Base-by-base conservation (phyloP, 805 yeast genomes). In the Wickerhamomyces tratensis region DNA sequence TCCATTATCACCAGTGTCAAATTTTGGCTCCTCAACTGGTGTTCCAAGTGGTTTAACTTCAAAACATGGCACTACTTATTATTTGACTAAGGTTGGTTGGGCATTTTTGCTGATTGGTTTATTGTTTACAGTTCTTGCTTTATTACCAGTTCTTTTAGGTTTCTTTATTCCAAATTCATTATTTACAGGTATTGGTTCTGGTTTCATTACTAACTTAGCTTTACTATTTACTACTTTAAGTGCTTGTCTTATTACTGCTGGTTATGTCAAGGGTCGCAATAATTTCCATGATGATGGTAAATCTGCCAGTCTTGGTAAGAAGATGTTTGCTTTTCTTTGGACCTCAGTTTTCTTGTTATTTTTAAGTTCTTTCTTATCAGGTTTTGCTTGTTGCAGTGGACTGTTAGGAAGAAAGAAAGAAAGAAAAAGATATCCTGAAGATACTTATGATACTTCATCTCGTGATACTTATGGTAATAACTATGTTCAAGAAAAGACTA, bases 1-100 rank as follows among this genome's bases (percentile, higher is more conserved):
- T 63, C 87, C 96, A 37, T 77, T 88, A 58, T 84, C 94, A 26
- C 96, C 96, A 29, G 74, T 62, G 39, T 77, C 76, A 53, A 86
- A 86, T 66, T 87, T 87, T 53, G 72, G 70, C 39, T 68, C 80
- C 41, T 54, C 65, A 36, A 45, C 48, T 7, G 71, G 69, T 40
- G 71, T 82, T 40, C 94, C 95, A 26, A 33, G 56, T 4, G 63
- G 64, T 26, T 79, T 87, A 51, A 51, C 65, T 41, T 50, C 60
- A 31, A 58, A 70, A 57, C 68, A 76, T 48, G 66, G 72, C 49
- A 63, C 73, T 36, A 80, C 72, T 60, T 86, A 71, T 64, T 82
- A 79, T 62, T 62, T 82, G 54, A 72, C 86, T 15, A 75, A 91
- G 50, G 73, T 81, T 53, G 79, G 78, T 8, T 80, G 77, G 72